phyloP scores from a whole-genome alignment of 2,329 filamentous ascomycete species.

The Colletotrichum trifolii region DNA sequence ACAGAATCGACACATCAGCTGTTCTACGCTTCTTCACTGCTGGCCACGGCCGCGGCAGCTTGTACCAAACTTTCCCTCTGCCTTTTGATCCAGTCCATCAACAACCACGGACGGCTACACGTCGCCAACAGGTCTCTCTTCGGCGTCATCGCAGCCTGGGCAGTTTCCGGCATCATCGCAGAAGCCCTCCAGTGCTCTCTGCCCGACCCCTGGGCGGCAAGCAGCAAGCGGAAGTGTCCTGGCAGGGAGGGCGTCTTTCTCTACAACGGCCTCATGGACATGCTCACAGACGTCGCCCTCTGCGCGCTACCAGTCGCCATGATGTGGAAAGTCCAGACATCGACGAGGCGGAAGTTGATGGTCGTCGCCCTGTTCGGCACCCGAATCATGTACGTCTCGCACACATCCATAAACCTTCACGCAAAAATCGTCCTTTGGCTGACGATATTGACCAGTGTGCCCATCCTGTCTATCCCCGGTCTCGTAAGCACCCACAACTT shows the following conservation, averaged over 20 bases:
- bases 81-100: constrained; percentile 12
- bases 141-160: not conserved
- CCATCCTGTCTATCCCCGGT: not conserved
- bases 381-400: not conserved
- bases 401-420: not conserved
- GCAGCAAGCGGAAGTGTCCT: not conserved
- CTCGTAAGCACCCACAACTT: not conserved
- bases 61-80: constrained; percentile 2
- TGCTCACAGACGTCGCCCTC: not conserved
- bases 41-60: not conserved
- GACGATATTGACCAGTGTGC: not conserved
- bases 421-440: not conserved
- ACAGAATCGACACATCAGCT: not conserved
- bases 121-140: not conserved
- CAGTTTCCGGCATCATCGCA: not conserved
- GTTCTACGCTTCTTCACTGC: constrained; percentile 5
- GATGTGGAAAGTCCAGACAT: constrained; percentile 23
- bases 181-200: constrained; percentile 10
- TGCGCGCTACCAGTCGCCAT: constrained; percentile 11
- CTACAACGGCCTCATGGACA: constrained; percentile 7
- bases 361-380: constrained; percentile 5
- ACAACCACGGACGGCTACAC: constrained; percentile 6
- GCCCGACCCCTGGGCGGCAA: constrained; percentile 7
- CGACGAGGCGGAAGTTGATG: not conserved
- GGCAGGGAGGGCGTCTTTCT: constrained; percentile 2